Conservation (phyloP, 805 yeast genomes). For the Isabelozyma pseudorhagii region DNA sequence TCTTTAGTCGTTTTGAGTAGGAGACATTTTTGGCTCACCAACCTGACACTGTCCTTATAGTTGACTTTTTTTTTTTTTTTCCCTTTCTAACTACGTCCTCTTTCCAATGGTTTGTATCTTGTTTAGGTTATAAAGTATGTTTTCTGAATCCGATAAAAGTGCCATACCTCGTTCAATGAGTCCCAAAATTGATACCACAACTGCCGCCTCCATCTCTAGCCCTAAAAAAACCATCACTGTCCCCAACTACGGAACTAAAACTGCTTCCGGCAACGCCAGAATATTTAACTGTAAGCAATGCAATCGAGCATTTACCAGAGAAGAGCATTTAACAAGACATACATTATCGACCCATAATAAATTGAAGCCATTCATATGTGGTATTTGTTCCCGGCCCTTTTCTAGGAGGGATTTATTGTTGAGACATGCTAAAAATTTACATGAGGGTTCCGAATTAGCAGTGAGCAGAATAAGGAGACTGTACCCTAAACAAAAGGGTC, state of each 20-base stretch:
- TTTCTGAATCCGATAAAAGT: not conserved
- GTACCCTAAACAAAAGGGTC: slow-evolving; percentile 17
- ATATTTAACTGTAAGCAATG: slow-evolving; percentile 40
- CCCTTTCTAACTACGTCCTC: not conserved
- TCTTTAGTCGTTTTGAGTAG: not conserved
- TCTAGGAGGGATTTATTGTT: slow-evolving; percentile 40
- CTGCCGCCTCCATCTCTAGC: not conserved
- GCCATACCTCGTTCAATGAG: not conserved
- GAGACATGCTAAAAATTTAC: slow-evolving; percentile 44
- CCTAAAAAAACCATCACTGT: not conserved
- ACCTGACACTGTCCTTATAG: not conserved
- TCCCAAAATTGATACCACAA: not conserved
- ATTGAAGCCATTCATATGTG: slow-evolving; percentile 42
- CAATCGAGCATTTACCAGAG: slow-evolving; percentile 44
- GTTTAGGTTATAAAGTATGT: not conserved
- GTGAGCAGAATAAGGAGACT: slow-evolving; percentile 41
- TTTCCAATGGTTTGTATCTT: not conserved
- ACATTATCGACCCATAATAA: slow-evolving; percentile 42
- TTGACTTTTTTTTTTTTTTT: not conserved
- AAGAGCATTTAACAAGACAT: slow-evolving; percentile 43
- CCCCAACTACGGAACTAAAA: slow-evolving; percentile 34
- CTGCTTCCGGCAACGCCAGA: slow-evolving; percentile 43
- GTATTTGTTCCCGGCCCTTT: slow-evolving; percentile 42
- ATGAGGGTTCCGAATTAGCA: slow-evolving; percentile 41
- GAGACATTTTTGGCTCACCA: not conserved